A percentile compares a stretch with the other conserved stretches of the same genome.
Evolutionary conservation across 306 rosid genomes (phyloP).

Genomic region (Heteromeles arbutifolia): DNA sequence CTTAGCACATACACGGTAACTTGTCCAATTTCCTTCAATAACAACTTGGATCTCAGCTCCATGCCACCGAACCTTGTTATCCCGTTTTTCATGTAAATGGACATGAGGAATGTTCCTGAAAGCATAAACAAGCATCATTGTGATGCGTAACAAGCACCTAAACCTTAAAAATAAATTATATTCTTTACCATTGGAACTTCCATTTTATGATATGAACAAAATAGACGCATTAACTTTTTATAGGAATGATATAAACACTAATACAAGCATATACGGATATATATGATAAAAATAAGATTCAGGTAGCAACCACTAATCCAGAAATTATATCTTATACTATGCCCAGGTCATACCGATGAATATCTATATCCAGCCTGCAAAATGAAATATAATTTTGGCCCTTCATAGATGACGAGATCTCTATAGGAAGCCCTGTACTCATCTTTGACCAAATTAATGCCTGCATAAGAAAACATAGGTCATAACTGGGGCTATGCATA

Average conservation of each 20-base stretch:
- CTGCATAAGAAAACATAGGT: constrained; percentile 33
- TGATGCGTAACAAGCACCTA: constrained; percentile 16
- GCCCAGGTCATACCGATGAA: constrained; percentile 55
- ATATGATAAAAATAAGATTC: not conserved
- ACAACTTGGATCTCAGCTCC: constrained; percentile 99
- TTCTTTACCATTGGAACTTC: not conserved
- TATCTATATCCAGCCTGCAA: constrained; percentile 94
- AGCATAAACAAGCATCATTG: constrained; percentile 10
- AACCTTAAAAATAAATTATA: not conserved
- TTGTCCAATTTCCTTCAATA: constrained; percentile 97
- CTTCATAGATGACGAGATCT: constrained; percentile 79
- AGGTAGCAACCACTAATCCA: not conserved
- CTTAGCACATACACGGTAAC: constrained; percentile 63
- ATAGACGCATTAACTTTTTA: not conserved
- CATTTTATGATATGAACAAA: not conserved
- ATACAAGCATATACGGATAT: not conserved
- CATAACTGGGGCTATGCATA: not conserved
- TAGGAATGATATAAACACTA: not conserved
- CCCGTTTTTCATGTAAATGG: constrained; percentile 76
- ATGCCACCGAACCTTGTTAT: constrained; percentile 60
- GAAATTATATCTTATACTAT: not conserved
- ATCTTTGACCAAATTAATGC: constrained; percentile 98
- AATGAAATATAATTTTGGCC: constrained; percentile 64
- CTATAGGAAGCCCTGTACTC: constrained; percentile 98
- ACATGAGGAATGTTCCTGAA: constrained; percentile 90